Percentiles rank a stretch among this genome's conserved stretches.
phyloP scores from a whole-genome alignment of 768 basidiomycete genomes.

The Cystofilobasidium bisporidii region DNA sequence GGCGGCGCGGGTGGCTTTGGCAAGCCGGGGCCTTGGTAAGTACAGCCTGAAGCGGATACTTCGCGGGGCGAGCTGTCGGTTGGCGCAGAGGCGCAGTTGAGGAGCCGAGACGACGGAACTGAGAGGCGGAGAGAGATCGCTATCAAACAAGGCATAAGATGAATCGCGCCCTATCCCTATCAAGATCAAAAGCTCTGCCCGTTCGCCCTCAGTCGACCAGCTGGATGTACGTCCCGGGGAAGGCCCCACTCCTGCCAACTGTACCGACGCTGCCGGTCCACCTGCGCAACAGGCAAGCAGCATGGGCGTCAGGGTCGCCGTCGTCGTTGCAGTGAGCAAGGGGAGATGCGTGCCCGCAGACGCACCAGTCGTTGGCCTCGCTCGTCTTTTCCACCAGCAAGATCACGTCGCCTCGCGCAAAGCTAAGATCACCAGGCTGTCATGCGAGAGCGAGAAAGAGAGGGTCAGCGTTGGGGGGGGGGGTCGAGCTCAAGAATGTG shows the following conservation, averaged over 20 bases:
- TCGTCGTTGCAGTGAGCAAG: neutral
- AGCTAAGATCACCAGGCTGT: conserved; percentile 13
- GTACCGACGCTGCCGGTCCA: conserved; percentile 14
- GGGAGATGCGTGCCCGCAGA: neutral
- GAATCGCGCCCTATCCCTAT: neutral
- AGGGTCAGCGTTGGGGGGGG: neutral
- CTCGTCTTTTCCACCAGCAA: conserved; percentile 14
- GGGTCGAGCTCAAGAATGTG: too few relatives aligned
- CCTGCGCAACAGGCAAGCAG: conserved; percentile 1
- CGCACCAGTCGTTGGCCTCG: conserved; percentile 21
- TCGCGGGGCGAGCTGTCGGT: too few relatives aligned
- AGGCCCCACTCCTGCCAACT: neutral
- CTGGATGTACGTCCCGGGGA: conserved; percentile 19
- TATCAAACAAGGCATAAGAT: neutral
- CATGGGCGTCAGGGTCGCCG: neutral
- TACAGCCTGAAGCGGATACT: too few relatives aligned
- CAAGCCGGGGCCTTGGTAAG: neutral
- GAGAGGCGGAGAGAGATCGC: neutral
- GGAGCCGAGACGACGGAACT: too few relatives aligned
- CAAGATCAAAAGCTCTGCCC: neutral
- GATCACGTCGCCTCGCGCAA: conserved; percentile 19
- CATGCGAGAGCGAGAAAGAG: neutral
- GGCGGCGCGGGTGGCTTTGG: neutral
- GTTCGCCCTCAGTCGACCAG: neutral
- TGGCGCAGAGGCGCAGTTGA: too few relatives aligned